Percentiles rank a stretch among this genome's conserved stretches.
phyloP scores from a whole-genome alignment of 2,329 filamentous ascomycete species.

The Aspergillus cejpii region DNA sequence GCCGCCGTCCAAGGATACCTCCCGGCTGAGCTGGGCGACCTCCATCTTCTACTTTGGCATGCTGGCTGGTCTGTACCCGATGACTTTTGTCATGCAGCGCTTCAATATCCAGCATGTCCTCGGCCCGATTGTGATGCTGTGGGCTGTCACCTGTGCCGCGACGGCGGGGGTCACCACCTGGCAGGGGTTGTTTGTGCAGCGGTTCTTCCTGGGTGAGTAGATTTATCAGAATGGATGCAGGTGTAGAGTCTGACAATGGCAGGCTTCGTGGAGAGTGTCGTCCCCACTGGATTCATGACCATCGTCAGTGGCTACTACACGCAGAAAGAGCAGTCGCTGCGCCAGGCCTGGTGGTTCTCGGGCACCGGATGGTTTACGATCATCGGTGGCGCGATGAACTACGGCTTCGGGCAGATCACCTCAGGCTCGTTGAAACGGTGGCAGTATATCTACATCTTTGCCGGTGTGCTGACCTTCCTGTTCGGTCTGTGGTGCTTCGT shows the following conservation, averaged over 20 bases:
- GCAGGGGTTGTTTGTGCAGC: conserved; percentile 59
- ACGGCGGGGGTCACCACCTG: conserved; percentile 61
- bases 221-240: neutral
- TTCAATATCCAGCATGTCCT: conserved; percentile 61
- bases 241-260: conserved; percentile 4
- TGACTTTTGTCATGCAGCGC: conserved; percentile 63
- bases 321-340: conserved; percentile 56
- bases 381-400: conserved; percentile 58
- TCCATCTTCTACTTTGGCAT: conserved; percentile 76
- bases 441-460: conserved; percentile 66
- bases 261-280: conserved; percentile 55
- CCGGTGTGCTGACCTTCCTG: conserved; percentile 56
- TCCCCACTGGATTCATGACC: conserved; percentile 62
- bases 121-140: conserved; percentile 50
- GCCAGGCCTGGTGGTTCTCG: conserved; percentile 64
- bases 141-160: conserved; percentile 61
- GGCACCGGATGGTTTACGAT: conserved; percentile 53
- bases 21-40: conserved; percentile 67
- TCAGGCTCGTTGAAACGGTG: conserved; percentile 52
- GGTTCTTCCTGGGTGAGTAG: conserved; percentile 51
- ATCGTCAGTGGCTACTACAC: conserved; percentile 59
- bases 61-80: conserved; percentile 66
- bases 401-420: conserved; percentile 59
- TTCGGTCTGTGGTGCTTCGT: conserved; percentile 61
- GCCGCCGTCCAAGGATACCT: conserved; percentile 57